Base-by-base conservation (phyloP, 306 rosid genomes). In the Cyamopsis tetragonoloba region DNA sequence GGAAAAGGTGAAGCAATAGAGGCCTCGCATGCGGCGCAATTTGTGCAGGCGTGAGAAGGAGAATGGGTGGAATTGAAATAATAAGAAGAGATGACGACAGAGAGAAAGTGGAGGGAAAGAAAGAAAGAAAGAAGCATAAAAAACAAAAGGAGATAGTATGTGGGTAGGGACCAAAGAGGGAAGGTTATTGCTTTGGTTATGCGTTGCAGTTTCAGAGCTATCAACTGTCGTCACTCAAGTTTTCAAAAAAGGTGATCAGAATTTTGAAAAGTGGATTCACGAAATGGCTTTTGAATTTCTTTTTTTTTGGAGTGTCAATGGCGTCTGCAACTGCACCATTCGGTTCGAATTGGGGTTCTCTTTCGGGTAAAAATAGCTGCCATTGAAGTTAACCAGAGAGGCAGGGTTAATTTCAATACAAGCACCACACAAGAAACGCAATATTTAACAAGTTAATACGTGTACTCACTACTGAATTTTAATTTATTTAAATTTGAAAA, bases 21-120 rank as follows among this genome's bases (percentile, higher is more conserved):
- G n/a, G n/a, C n/a, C n/a, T n/a, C n/a, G n/a, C n/a, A n/a, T n/a
- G n/a, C n/a, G n/a, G n/a, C n/a, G n/a, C n/a, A 50, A 23, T 7
- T 5, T 0, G 57, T 22, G 34, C 23, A 13, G 60, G 24, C 11
- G 58, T 8, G 7, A 6, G 32, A 1, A 24, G 5, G 59, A 6
- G 30, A 4, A 31, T 31, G 23, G 56, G 7, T 49, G 56, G 10
- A 53, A 54, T 28, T 13, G 23, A 54, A 54, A 2, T n/a, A n/a
- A 14, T 4, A 18, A 17, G 15, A 0, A 15, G 26, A 13, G 15
- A 9, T 30, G 42, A 32, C 7, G 34, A 32, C 28, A 4, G 2
- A 32, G 17, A 17, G 44, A 57, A 57, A 57, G 64, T 32, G 64
- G 44, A 57, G 64, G 64, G 44, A 57, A 57, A 57, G 64, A 32